Evolutionary conservation across 176 grass and related monocot genomes (phyloP), one percentile per base, ranked within the genome.

Genomic region (Musa beccarii): DNA sequence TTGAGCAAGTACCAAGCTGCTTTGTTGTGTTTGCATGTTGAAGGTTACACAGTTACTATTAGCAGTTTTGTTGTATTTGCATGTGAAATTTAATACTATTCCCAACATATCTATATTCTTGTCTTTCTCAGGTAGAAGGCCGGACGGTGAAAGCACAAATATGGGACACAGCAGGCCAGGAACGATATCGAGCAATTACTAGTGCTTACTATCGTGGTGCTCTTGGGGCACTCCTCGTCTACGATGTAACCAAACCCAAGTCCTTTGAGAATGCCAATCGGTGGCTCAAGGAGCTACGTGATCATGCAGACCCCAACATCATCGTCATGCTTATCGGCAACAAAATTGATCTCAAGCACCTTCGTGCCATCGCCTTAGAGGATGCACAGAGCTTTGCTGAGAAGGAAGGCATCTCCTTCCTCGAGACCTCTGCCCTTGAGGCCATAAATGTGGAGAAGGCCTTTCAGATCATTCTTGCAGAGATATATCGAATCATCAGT

Each of bases 121-220:
- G 1, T n/a, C 68, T 67, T 67, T 21, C 78, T 59, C 86, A 96
- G 89, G 84, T 96, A 68, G 89, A 96, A 17, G 86, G 86, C 34
- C 89, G 86, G 74, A 89, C 84, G 51, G 85, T 96, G 72, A 96
- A 96, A 75, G 92, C 89, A 76, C 92, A 96, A 69, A 89, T 96
- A 63, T 96, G 92, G 92, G 92, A 96, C 82, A 96, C 92, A 25
- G 92, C 92, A 17, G 89, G 92, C 14, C 92, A 96, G 68, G 92
- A 96, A 80, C 88, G 92, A 80, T 96, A 96, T 67, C 89, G 89
- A 54, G 92, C 92, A 12, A 96, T 96, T 66, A 96, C 92, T 63
- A 70, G 68, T 20, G 68, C 68, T 49, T 70, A 70, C 49, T 70
- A 70, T 51, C 68, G 92, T 10, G 92, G 92, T 0, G 92, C 92